Conservation (phyloP, 257 asterid genomes). For the Linaria vulgaris region DNA sequence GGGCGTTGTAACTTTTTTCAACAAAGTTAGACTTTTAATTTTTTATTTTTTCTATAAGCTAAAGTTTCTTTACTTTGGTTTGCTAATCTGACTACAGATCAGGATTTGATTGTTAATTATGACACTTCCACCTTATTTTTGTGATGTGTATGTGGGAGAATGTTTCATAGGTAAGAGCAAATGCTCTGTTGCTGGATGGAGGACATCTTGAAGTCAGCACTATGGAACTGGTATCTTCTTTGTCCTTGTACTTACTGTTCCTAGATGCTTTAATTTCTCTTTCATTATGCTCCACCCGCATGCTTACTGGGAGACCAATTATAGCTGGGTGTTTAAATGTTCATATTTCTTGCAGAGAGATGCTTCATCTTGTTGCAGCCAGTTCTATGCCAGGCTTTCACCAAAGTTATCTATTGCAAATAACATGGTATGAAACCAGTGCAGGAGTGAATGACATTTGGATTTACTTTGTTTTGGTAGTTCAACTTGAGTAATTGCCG, state of each 20-base stretch:
- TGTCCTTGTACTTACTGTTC: slow-evolving; percentile 42
- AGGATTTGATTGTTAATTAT: slow-evolving; percentile 5
- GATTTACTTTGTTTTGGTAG: slow-evolving; percentile 7
- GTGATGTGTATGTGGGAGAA: slow-evolving; percentile 14
- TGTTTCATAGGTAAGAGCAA: slow-evolving; percentile 53
- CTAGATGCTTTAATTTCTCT: slow-evolving; percentile 19
- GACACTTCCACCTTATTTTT: slow-evolving; percentile 14
- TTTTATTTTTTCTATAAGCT: slow-evolving; percentile 7
- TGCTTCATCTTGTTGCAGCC: slow-evolving; percentile 49
- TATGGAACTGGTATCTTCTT: slow-evolving; percentile 64
- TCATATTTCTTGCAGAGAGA: slow-evolving; percentile 47
- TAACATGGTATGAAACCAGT: slow-evolving; percentile 63
- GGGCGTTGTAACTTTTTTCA: neutral
- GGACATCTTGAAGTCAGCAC: slow-evolving; percentile 40
- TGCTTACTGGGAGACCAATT: slow-evolving; percentile 21
- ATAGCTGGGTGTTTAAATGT: slow-evolving; percentile 22
- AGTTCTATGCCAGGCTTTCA: slow-evolving; percentile 77
- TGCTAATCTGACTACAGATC: neutral
- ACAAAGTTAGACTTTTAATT: no score
- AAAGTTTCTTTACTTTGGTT: neutral
- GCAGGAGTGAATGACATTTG: slow-evolving; percentile 13
- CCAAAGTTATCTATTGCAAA: slow-evolving; percentile 61
- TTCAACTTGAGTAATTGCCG: neutral
- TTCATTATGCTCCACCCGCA: slow-evolving; percentile 14
- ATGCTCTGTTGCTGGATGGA: slow-evolving; percentile 51